These are phyloP conservation scores for Durio zibethinus DNA, from an alignment of 345 rosid genomes.

Conservation along the genomic window DNA sequence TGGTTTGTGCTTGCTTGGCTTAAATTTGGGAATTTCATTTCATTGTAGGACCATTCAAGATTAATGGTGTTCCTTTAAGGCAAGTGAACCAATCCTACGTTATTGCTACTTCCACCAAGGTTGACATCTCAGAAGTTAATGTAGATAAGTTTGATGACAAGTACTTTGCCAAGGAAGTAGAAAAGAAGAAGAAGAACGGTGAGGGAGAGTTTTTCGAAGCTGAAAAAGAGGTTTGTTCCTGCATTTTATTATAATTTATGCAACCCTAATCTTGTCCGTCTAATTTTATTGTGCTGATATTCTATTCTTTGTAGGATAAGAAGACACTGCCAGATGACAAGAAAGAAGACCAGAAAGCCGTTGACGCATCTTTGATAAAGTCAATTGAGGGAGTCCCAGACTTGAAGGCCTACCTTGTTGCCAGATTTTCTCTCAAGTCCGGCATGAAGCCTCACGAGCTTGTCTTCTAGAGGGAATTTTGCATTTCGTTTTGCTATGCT, in stretches of 20 bases:
- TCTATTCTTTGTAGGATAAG: constrained; percentile 44
- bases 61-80: constrained; percentile 70
- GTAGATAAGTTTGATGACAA: constrained; percentile 69
- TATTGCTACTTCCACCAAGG: constrained; percentile 67
- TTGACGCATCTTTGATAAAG: constrained; percentile 58
- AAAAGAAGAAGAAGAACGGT: constrained; percentile 70
- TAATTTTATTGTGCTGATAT: neutral
- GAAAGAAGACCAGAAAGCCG: constrained; percentile 79
- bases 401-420: constrained; percentile 72
- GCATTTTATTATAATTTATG: neutral
- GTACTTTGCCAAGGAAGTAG: constrained; percentile 63
- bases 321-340: constrained; percentile 62
- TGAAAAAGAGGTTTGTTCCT: constrained; percentile 51
- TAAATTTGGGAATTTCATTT: neutral
- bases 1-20: neutral
- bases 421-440: constrained; percentile 75
- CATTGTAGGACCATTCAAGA: constrained; percentile 56
- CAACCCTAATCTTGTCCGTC: neutral
- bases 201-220: constrained; percentile 82
- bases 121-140: constrained; percentile 54
- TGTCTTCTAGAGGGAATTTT: constrained; percentile 45
- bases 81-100: constrained; percentile 63
- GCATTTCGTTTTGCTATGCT: neutral
- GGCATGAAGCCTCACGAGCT: constrained; percentile 90
- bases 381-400: constrained; percentile 67